Conservation (phyloP, 148 eudicot genomes). For the Silene conica region DNA sequence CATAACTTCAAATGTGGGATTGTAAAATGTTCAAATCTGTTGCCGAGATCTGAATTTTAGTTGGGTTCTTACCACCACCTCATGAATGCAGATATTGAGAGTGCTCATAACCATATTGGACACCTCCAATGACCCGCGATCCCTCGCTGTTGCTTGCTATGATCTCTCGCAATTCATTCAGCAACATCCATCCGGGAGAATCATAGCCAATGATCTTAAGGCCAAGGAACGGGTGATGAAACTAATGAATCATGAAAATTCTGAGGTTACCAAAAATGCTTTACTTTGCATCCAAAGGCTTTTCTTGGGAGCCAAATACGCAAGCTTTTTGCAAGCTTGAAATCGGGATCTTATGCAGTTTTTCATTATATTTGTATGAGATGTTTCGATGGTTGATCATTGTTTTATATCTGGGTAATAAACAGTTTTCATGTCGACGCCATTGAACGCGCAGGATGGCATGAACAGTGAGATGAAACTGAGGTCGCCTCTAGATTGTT, state of each 20-base stretch:
- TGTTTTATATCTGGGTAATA: slow-evolving; percentile 24
- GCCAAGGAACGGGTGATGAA: slow-evolving; percentile 97
- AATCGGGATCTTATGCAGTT: slow-evolving; percentile 11
- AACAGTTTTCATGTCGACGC: slow-evolving; percentile 19
- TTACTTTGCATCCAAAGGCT: slow-evolving; percentile 97
- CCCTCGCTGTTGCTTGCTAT: slow-evolving; percentile 89
- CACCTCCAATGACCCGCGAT: slow-evolving; percentile 68
- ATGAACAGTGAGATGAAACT: slow-evolving; percentile 11
- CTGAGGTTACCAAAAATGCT: slow-evolving; percentile 92
- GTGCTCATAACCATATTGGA: slow-evolving; percentile 91
- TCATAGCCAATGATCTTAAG: slow-evolving; percentile 78
- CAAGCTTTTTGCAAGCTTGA: slow-evolving; percentile 93
- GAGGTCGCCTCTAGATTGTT: slow-evolving; percentile 19
- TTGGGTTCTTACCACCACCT: not conserved
- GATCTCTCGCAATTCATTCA: slow-evolving; percentile 97
- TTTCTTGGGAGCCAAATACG: slow-evolving; percentile 94
- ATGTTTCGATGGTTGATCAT: slow-evolving; percentile 18
- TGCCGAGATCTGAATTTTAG: not conserved
- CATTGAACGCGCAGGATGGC: slow-evolving; percentile 15
- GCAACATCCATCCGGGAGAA: slow-evolving; percentile 87
- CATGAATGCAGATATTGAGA: slow-evolving; percentile 59
- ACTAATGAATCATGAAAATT: slow-evolving; percentile 82
- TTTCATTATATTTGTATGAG: slow-evolving; percentile 17
- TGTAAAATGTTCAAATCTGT: not conserved
- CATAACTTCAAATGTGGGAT: too few species aligned